Base-by-base conservation (phyloP, 805 yeast species). In the Wickerhamomyces sydowiorum region DNA sequence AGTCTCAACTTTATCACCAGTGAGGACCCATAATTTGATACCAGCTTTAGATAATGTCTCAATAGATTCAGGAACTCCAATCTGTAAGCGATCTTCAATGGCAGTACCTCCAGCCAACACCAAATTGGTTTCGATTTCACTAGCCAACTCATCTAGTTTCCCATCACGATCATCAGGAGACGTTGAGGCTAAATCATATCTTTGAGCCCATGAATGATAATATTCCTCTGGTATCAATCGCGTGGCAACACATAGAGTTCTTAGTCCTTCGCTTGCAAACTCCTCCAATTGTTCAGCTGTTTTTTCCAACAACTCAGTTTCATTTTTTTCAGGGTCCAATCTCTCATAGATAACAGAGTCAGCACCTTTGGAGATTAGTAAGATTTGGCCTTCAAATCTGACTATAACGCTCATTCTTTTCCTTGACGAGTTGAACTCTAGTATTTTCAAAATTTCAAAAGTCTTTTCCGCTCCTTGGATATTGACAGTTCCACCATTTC, bases 361-460 rank as follows among this genome's bases (percentile, higher is more conserved):
- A 0, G 95, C 95, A 66, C 95, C 95, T 61, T 85, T 85, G 60
- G 89, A 82, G 40, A 84, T 78, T 51, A 85, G 65, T 32, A 80
- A 62, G 2, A 83, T 84, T 38, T 71, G 74, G 13, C 75, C 76
- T 40, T 74, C 73, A 37, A 84, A 68, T 56, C 80, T 82, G 15
- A 83, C 71, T 46, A 85, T 80, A 20, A 85, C 82, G 70, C 89
- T 82, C 95, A 85, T 85, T 70, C 93, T 79, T 66, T 85, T 85
- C 67, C 93, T 78, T 0, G 91, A 82, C 7, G 93, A 85, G 52
- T 85, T 85, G 64, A 85, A 85, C 52, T 84, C 91, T 50, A 85
- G 60, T 22, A 80, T 71, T 54, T 82, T 82, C 45, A 85, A 61
- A 34, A 85, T 68, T 54, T 82, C 86, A 59, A 80, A 84, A 44